Conservation (phyloP, 106 monocot species). For the Platanthera guangdongensis region DNA sequence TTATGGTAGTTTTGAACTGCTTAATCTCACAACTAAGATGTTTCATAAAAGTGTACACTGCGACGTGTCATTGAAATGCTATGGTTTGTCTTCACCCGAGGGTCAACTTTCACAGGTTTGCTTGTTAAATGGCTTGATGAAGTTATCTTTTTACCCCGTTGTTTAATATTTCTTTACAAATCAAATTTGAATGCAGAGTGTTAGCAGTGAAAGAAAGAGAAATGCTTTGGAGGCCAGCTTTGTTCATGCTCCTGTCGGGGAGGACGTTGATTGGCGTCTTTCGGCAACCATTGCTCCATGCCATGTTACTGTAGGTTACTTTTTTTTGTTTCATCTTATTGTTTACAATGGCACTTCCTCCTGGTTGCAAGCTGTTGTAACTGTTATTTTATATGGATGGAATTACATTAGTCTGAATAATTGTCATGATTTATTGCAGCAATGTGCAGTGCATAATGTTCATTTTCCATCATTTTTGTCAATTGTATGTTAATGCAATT, state of each 20-base stretch:
- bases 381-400: not conserved
- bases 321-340: conserved; percentile 1
- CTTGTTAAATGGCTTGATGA: conserved; percentile 9
- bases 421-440: no score
- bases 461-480: not conserved
- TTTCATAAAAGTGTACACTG: conserved; percentile 72
- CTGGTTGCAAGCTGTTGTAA: not conserved
- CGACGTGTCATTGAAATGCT: conserved; percentile 69
- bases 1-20: conserved; percentile 94
- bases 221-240: conserved; percentile 87
- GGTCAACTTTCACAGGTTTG: conserved; percentile 78
- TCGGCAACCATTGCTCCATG: conserved; percentile 91
- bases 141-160: not conserved
- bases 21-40: conserved; percentile 63
- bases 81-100: conserved; percentile 91
- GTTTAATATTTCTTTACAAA: not conserved
- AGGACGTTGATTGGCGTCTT: conserved; percentile 85
- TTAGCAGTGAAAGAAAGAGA: conserved; percentile 64
- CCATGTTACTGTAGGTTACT: conserved; percentile 74
- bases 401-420: not conserved
- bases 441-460: not conserved
- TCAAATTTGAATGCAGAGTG: conserved; percentile 41
- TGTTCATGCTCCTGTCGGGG: conserved; percentile 62
- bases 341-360: not conserved
- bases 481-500: not conserved